These are phyloP conservation scores for Cystofilobasidium capitatum DNA, from an alignment of 768 basidiomycete genomes.

Conservation along the genomic window DNA sequence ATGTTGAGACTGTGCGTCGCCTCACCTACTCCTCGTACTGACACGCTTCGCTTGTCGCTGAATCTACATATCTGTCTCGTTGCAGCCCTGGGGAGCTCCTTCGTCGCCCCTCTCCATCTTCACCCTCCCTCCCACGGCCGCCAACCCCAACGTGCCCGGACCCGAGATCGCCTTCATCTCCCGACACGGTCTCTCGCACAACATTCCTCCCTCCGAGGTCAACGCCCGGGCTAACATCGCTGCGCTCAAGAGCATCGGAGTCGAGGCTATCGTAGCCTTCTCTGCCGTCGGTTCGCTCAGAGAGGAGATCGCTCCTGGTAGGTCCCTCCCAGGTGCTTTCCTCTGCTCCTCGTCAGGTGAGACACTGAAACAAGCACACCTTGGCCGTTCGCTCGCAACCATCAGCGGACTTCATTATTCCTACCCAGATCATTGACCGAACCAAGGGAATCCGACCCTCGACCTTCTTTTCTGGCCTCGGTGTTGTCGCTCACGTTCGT, in stretches of 20 bases:
- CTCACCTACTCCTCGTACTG: not conserved
- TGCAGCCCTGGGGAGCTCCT: conserved; percentile 84
- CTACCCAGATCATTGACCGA: conserved; percentile 87
- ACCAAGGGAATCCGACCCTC: conserved; percentile 86
- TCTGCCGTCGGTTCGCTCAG: conserved; percentile 88
- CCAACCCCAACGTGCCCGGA: conserved; percentile 45
- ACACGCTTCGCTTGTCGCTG: not conserved
- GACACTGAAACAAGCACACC: conserved; percentile 37
- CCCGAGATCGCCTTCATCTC: conserved; percentile 74
- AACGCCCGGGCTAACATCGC: conserved; percentile 88
- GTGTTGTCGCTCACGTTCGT: conserved; percentile 63
- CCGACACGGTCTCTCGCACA: conserved; percentile 76
- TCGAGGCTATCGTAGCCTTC: conserved; percentile 82
- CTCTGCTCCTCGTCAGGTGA: not conserved
- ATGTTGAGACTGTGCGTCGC: conserved; percentile 64
- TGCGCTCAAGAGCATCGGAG: conserved; percentile 83
- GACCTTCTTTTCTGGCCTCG: conserved; percentile 74
- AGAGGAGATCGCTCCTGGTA: conserved; percentile 58
- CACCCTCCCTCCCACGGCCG: conserved; percentile 49
- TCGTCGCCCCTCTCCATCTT: conserved; percentile 88
- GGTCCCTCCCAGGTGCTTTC: not conserved
- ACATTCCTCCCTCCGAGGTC: conserved; percentile 65
- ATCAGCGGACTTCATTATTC: conserved; percentile 69
- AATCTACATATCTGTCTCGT: not conserved
- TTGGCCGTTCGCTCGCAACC: not conserved